Base-by-base conservation (phyloP, 2,329 filamentous ascomycete species). In the Curvularia sp. region DNA sequence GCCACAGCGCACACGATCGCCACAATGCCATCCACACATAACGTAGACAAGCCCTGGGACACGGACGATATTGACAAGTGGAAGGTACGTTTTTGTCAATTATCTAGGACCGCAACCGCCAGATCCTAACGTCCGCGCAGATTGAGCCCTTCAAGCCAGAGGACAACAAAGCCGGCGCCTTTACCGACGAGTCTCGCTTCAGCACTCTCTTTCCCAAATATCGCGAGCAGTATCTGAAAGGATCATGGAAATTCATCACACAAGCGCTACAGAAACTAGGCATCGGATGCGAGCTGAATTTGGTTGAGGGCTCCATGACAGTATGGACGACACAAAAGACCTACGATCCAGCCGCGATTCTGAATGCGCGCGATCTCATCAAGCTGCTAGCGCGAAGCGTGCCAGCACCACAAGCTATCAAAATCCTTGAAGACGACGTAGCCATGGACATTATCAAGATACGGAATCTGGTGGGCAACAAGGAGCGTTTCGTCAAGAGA, bases 391-490 rank as follows among this genome's bases (percentile, higher is more conserved):
- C 95, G 3, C 86, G 95, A 75, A 74, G 71, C 70, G 95, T 99
- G 5, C 95, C 95, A 1, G 92, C 93, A 1, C 93, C 93, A 5
- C 92, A 97, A 76, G 95, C 95, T 3, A 80, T 99, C 69, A 96
- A 96, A 79, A 96, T 99, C 50, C 85, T 99, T 57, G 90, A 98
- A 46, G 95, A 99, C 76, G 92, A 89, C 25, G 84, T 94, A 47
- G 93, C 93, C 10, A 93, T 91, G 82, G 95, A 99, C 78, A 89
- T 99, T 57, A 94, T 99, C 82, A 98, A 97, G 82, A 96, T 97
- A 69, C 86, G 93, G 61, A 94, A 87, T 72, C 83, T 97, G 47
- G 92, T 98, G 27, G 85, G 91, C 62, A 97, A 94, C 79, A 97
- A 97, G 79, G 93, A 98, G 66, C 87, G 93, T 56, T 99, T 98